Percentiles rank a stretch among this genome's conserved stretches.
Evolutionary conservation across 1,284 basidiomycete genomes (phyloP).

Genomic region (Naganishia cerealis): DNA sequence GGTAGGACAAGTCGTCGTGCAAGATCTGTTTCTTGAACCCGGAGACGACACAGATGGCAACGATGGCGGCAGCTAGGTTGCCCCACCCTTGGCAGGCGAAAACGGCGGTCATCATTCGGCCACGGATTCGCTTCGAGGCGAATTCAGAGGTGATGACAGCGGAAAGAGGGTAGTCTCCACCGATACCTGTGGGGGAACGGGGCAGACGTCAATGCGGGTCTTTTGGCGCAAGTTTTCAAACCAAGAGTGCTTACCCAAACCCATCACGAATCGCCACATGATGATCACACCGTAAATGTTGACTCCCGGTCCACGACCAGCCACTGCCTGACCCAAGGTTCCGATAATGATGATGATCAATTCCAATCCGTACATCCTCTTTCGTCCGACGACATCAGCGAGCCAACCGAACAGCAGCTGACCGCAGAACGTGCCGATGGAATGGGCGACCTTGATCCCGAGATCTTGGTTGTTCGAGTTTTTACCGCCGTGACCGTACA

Average conservation of each 20-base stretch:
- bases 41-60: conserved; percentile 66
- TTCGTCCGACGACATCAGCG: conserved; percentile 55
- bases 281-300: conserved; percentile 70
- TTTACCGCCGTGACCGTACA: conserved; percentile 61
- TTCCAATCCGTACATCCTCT: conserved; percentile 57
- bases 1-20: conserved; percentile 52
- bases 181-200: conserved; percentile 45
- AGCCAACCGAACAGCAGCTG: conserved; percentile 56
- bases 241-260: conserved; percentile 61
- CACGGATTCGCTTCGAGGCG: conserved; percentile 66
- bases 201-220: not conserved
- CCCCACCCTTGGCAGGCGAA: conserved; percentile 60
- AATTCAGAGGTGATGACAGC: conserved; percentile 65
- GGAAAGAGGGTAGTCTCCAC: conserved; percentile 63
- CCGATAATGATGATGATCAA: conserved; percentile 54
- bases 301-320: conserved; percentile 63
- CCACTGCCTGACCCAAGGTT: conserved; percentile 57
- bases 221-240: no score
- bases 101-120: conserved; percentile 58
- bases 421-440: conserved; percentile 57
- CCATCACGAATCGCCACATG: conserved; percentile 63
- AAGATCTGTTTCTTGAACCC: conserved; percentile 69
- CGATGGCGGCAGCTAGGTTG: conserved; percentile 65
- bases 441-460: conserved; percentile 66
- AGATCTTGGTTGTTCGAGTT: conserved; percentile 64